Evolutionary conservation across 1,284 basidiomycete species (phyloP).

Genomic region (Microbotryum intermedium): DNA sequence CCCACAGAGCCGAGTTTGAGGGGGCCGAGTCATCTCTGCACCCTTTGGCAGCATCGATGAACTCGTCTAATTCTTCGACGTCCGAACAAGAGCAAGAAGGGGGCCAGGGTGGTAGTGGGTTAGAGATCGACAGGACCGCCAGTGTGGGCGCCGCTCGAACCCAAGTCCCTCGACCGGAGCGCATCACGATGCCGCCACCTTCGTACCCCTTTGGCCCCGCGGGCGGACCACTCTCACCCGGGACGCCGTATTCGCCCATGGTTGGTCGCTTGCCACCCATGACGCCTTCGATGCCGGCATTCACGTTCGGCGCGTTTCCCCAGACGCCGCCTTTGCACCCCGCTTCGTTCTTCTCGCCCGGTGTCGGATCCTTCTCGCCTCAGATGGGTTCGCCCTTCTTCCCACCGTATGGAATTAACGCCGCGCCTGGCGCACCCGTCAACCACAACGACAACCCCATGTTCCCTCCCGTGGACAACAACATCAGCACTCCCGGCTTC

Average conservation of each 20-base stretch:
- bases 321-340: constrained; percentile 41
- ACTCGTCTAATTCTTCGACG: too few relatives aligned
- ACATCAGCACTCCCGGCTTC: background rate
- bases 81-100: too few relatives aligned
- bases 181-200: constrained; percentile 28
- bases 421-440: constrained; percentile 7
- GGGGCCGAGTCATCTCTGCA: too few relatives aligned
- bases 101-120: background rate
- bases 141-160: constrained; percentile 30
- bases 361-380: constrained; percentile 34
- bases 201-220: constrained; percentile 31
- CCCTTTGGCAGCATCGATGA: too few relatives aligned
- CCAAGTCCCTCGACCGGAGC: constrained; percentile 8
- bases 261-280: constrained; percentile 33
- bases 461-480: constrained; percentile 9
- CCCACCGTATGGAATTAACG: constrained; percentile 5
- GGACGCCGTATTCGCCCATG: constrained; percentile 16
- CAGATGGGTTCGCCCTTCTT: constrained; percentile 22
- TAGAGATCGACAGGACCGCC: constrained; percentile 34
- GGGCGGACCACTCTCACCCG: constrained; percentile 2
- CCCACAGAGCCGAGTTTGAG: too few relatives aligned
- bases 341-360: constrained; percentile 38
- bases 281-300: constrained; percentile 43
- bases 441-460: constrained; percentile 19
- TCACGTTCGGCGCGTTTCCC: constrained; percentile 40